Conservation (phyloP, 352 stramenopile genomes). For the Phytophthora ramorum region DNA sequence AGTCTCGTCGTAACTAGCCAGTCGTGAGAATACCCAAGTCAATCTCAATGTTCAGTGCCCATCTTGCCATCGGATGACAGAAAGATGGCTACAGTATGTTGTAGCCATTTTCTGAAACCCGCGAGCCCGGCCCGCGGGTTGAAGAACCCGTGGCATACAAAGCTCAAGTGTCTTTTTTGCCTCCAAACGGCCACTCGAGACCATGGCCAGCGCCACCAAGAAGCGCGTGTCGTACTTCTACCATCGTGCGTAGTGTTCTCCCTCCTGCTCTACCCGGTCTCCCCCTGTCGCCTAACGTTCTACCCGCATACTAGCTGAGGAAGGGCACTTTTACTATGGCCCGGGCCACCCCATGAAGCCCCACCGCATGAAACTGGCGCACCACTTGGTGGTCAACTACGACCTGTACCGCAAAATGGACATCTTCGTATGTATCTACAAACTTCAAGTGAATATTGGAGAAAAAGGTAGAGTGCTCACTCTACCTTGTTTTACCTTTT, state of each 20-base stretch:
- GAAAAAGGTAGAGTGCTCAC: neutral
- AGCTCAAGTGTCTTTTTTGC: neutral
- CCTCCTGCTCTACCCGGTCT: no score
- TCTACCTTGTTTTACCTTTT: slow-evolving; percentile 7
- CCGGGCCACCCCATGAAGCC: slow-evolving; percentile 98
- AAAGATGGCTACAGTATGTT: neutral
- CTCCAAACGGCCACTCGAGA: neutral
- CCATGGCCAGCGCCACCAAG: slow-evolving; percentile 39
- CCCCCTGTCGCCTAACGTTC: neutral
- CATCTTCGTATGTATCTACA: slow-evolving; percentile 85
- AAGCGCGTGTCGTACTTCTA: slow-evolving; percentile 89
- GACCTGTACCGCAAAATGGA: slow-evolving; percentile 99
- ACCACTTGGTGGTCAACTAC: slow-evolving; percentile 98
- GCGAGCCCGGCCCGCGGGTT: neutral
- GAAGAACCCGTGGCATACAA: neutral
- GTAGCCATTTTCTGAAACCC: neutral
- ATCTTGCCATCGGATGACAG: no score
- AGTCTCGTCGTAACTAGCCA: no score
- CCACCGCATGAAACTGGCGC: slow-evolving; percentile 96
- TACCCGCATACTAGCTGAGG: slow-evolving; percentile 70
- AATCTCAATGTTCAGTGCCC: no score
- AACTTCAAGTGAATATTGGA: neutral
- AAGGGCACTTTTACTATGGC: slow-evolving; percentile 97
- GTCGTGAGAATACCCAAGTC: no score
- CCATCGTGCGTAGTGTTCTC: slow-evolving; percentile 62